Evolutionary conservation across 2,329 filamentous ascomycete genomes (phyloP).

Genomic region (Fonsecaea pedrosoi): DNA sequence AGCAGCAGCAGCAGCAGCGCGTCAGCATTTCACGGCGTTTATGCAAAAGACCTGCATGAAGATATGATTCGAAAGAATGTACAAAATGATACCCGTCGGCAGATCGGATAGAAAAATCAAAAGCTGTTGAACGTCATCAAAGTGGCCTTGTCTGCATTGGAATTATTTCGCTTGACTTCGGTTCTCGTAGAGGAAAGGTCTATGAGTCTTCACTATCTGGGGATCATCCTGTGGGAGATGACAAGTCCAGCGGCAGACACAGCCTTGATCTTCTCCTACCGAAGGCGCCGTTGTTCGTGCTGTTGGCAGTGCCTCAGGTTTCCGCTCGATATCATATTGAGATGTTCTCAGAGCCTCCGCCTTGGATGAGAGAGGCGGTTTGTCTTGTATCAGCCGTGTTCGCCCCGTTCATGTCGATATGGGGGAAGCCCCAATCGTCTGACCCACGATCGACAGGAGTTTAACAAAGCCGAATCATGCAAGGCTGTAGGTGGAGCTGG

Average conservation of each 20-base stretch:
- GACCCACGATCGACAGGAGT: slow-evolving; percentile 1
- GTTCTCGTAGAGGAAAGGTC: background rate
- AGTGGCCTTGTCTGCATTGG: background rate
- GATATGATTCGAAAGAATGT: slow-evolving; percentile 20
- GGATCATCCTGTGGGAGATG: too few species aligned
- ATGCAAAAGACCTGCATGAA: slow-evolving; percentile 20
- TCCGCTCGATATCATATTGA: background rate
- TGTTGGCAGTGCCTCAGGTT: background rate
- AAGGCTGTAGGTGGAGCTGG: background rate
- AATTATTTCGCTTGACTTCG: background rate
- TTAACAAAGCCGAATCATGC: background rate
- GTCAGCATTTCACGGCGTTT: slow-evolving; percentile 24
- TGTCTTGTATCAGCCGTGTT: background rate
- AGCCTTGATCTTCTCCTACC: background rate
- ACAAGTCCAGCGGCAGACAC: background rate
- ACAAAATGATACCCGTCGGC: slow-evolving; percentile 30
- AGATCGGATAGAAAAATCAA: slow-evolving; percentile 28
- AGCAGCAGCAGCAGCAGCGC: background rate
- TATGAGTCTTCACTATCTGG: background rate
- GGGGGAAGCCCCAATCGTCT: background rate
- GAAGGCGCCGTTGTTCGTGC: background rate
- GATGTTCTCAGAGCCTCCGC: background rate
- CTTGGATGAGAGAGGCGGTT: background rate
- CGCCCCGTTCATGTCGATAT: background rate
- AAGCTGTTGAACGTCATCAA: slow-evolving; percentile 1